A percentile compares a stretch with the other conserved stretches of the same genome.
Conservation (phyloP, 805 yeast genomes). For the Kuraishia molischiana region DNA sequence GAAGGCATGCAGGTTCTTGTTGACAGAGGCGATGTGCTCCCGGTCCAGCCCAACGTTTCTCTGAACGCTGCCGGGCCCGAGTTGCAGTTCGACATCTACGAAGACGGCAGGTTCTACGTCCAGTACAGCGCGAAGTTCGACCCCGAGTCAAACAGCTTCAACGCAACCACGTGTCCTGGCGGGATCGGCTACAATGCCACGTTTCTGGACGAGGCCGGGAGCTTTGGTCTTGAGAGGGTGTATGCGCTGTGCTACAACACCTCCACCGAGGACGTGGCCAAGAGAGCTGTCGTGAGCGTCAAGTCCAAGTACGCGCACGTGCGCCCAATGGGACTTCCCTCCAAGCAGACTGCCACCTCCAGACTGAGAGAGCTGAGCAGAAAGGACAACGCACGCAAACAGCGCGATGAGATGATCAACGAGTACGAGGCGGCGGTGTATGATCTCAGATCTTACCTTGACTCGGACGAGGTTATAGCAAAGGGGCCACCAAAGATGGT, state of each 20-base stretch:
- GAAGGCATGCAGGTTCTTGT: constrained; percentile 23
- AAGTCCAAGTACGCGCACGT: constrained; percentile 31
- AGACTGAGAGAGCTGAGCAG: constrained; percentile 43
- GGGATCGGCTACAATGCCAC: constrained; percentile 28
- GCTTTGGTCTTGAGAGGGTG: not conserved
- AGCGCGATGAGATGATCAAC: constrained; percentile 53
- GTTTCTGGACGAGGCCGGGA: constrained; percentile 15
- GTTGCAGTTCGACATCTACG: constrained; percentile 21
- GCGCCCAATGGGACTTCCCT: constrained; percentile 36
- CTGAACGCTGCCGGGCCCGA: constrained; percentile 5
- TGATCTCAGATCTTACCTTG: constrained; percentile 50
- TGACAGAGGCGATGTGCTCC: constrained; percentile 17
- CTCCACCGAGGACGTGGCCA: not conserved
- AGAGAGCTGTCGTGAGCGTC: constrained; percentile 17
- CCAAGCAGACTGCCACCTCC: constrained; percentile 32
- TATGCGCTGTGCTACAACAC: not conserved
- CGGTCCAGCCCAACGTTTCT: constrained; percentile 3
- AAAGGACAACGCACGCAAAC: constrained; percentile 44
- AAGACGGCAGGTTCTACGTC: constrained; percentile 25
- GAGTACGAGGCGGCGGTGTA: constrained; percentile 67
- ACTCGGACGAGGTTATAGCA: constrained; percentile 36
- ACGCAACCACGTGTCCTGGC: constrained; percentile 25
- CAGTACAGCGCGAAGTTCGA: constrained; percentile 8
- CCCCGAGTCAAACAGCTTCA: constrained; percentile 13
- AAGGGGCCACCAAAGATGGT: constrained; percentile 31